A percentile compares a stretch with the other conserved stretches of the same genome.
Evolutionary conservation across 805 yeast species (phyloP).

Genomic region (Cyberlindnera mycetangii): DNA sequence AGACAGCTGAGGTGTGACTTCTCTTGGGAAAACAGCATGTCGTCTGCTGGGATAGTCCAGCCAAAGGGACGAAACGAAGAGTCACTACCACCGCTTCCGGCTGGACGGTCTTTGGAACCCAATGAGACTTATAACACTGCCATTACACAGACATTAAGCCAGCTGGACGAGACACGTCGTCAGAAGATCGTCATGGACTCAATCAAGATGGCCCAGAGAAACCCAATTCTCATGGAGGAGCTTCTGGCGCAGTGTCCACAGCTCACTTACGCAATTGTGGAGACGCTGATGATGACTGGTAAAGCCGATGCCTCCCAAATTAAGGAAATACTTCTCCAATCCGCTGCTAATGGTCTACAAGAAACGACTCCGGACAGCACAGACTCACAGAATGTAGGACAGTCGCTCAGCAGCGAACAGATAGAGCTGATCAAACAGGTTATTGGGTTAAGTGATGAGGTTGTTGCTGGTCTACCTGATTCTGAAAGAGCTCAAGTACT

Average conservation of each 20-base stretch:
- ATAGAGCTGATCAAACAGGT: constrained; percentile 49
- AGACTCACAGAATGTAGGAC: too few relatives aligned
- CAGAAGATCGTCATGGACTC: constrained; percentile 53
- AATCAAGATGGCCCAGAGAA: constrained; percentile 51
- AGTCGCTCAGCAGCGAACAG: constrained; percentile 21
- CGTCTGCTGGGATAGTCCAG: constrained; percentile 2
- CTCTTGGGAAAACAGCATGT: constrained; percentile 46
- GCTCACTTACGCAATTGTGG: constrained; percentile 77
- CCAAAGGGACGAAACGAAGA: constrained; percentile 10
- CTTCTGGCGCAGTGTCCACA: constrained; percentile 75
- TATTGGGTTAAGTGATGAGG: constrained; percentile 48
- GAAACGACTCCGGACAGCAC: not conserved
- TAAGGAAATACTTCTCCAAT: constrained; percentile 38
- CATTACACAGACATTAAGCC: constrained; percentile 44
- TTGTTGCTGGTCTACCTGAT: constrained; percentile 45
- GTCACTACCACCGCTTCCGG: constrained; percentile 50
- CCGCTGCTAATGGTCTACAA: not conserved
- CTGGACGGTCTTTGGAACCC: constrained; percentile 43
- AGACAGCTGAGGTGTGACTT: constrained; percentile 73
- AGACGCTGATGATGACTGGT: constrained; percentile 45
- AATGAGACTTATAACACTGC: constrained; percentile 32
- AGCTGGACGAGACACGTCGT: constrained; percentile 46
- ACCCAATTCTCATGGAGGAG: constrained; percentile 56
- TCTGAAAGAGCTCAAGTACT: constrained; percentile 39
- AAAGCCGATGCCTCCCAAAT: constrained; percentile 10